Conservation (phyloP, 345 rosid species). For the Gossypium arboreum region DNA sequence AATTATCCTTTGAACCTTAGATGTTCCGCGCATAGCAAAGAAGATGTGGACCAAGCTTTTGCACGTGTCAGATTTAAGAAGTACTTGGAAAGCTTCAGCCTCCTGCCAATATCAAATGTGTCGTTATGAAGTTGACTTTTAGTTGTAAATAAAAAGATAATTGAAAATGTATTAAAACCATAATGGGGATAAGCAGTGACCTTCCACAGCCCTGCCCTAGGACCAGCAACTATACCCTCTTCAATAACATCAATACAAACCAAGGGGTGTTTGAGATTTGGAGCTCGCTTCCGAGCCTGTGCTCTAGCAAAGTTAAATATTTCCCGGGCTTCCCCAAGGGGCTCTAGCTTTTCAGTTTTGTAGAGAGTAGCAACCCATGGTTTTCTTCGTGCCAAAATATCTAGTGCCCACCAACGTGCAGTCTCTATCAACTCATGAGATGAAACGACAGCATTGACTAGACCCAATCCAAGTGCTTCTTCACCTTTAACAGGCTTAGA, state of each 20-base stretch:
- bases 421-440: constrained; percentile 53
- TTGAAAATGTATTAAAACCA: constrained; percentile 7
- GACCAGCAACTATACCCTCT: constrained; percentile 78
- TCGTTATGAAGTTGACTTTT: constrained; percentile 7
- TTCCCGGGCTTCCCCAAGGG: constrained; percentile 90
- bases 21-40: constrained; percentile 85
- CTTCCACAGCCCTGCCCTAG: constrained; percentile 81
- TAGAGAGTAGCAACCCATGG: constrained; percentile 85
- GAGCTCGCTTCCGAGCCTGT: constrained; percentile 71
- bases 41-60: constrained; percentile 86
- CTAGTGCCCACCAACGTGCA: constrained; percentile 87
- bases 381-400: constrained; percentile 59
- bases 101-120: constrained; percentile 51
- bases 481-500: constrained; percentile 75
- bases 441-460: constrained; percentile 74
- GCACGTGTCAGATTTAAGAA: constrained; percentile 57
- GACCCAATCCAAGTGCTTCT: constrained; percentile 74
- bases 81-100: constrained; percentile 54
- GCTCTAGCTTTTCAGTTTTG: constrained; percentile 72
- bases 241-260: constrained; percentile 84
- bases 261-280: constrained; percentile 76
- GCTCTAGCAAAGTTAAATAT: constrained; percentile 76
- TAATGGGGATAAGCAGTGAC: constrained; percentile 28
- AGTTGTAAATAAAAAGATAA: constrained; percentile 8
- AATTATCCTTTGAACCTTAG: constrained; percentile 50